These are phyloP conservation scores for Tetrahymena borealis DNA, from an alignment of 73 alveolate species.

Conservation along the genomic window DNA sequence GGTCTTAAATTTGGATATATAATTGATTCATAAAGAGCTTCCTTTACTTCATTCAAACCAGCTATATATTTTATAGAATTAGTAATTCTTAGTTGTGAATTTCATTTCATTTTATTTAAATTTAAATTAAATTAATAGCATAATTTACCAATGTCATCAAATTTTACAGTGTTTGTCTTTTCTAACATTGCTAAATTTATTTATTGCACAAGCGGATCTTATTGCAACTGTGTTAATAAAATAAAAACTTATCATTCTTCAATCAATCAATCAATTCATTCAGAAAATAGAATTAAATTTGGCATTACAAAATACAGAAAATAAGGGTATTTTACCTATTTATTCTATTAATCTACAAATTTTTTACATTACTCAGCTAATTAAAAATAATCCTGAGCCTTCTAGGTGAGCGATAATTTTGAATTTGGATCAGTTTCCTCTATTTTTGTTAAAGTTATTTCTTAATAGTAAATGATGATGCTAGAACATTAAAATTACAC, in stretches of 20 bases:
- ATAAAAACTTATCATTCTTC: no score
- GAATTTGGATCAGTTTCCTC: background rate
- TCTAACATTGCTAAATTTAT: background rate
- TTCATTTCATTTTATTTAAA: no score
- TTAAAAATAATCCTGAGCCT: background rate
- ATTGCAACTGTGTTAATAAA: background rate
- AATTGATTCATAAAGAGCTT: conserved; percentile 87
- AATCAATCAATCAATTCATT: no score
- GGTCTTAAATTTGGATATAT: conserved; percentile 97
- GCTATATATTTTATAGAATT: conserved; percentile 52
- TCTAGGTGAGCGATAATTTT: background rate
- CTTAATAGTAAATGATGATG: background rate
- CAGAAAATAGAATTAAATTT: no score
- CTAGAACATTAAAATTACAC: background rate
- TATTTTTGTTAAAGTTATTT: background rate
- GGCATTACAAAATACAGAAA: no score
- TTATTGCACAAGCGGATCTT: background rate
- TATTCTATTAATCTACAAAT: background rate
- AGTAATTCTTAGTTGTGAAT: no score
- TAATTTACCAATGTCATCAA: background rate
- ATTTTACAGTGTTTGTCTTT: background rate
- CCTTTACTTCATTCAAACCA: conserved; percentile 93
- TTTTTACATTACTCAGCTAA: background rate
- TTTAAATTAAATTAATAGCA: no score
- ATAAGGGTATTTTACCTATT: background rate